These are phyloP conservation scores for Psophocarpus tetragonolobus DNA, from an alignment of 306 rosid species.

Conservation along the genomic window DNA sequence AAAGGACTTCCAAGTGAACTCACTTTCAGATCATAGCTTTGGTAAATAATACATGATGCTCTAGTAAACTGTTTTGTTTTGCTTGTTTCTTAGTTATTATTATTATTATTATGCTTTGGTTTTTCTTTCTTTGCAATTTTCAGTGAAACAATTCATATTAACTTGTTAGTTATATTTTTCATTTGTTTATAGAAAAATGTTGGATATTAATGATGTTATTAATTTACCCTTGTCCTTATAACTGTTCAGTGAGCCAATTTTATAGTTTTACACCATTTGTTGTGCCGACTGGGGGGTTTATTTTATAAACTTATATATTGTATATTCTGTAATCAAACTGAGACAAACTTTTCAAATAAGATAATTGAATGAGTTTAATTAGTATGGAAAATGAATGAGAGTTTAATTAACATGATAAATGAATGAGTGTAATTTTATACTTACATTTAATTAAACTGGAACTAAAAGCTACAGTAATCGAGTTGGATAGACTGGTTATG, in stretches of 20 bases:
- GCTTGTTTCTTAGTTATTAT: background rate
- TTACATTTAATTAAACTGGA: background rate
- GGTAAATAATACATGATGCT: slow-evolving; percentile 33
- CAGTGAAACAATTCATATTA: slow-evolving; percentile 12
- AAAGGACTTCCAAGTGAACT: slow-evolving; percentile 58
- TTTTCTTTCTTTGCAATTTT: background rate
- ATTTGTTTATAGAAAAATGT: slow-evolving; percentile 26
- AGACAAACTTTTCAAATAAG: background rate
- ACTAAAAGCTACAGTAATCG: background rate
- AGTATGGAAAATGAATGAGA: background rate
- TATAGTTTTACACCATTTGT: background rate
- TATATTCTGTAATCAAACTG: background rate
- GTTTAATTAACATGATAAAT: too few relatives aligned
- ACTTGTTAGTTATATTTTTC: background rate
- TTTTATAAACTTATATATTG: background rate
- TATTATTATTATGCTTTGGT: background rate
- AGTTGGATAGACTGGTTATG: background rate
- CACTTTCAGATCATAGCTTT: slow-evolving; percentile 16
- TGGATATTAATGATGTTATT: background rate
- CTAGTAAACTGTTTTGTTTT: background rate
- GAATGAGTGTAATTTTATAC: background rate
- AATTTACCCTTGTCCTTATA: background rate
- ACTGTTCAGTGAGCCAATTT: background rate
- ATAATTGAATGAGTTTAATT: background rate
- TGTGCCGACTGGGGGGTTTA: background rate